Evolutionary conservation across 768 basidiomycete species (phyloP).

Genomic region (Mycena amicta): DNA sequence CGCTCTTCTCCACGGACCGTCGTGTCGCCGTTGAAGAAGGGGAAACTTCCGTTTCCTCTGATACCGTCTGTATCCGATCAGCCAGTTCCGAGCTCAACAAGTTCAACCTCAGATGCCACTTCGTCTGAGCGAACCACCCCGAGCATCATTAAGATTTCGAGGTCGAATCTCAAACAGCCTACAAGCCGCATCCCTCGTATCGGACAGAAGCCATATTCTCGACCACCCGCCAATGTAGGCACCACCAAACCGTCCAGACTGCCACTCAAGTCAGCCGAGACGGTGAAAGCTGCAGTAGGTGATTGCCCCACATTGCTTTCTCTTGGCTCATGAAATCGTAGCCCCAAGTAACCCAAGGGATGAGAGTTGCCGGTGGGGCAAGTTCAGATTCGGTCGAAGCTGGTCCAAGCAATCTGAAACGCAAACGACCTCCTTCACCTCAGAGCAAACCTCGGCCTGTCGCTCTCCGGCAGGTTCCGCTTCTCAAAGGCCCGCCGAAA

Average conservation of each 20-base stretch:
- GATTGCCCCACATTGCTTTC: not conserved
- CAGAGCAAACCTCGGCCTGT: constrained; percentile 13
- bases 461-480: constrained; percentile 15
- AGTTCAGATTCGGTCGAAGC: constrained; percentile 13
- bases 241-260: constrained; percentile 6
- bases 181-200: constrained; percentile 66
- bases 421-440: constrained; percentile 39
- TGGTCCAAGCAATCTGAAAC: constrained; percentile 34
- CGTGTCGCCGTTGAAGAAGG: constrained; percentile 15
- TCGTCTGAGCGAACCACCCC: constrained; percentile 18
- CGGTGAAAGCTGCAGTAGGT: constrained; percentile 8
- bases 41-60: constrained; percentile 21
- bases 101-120: constrained; percentile 1
- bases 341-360: constrained; percentile 3
- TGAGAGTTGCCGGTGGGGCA: constrained; percentile 6
- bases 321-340: not conserved
- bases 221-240: constrained; percentile 30
- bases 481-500: constrained; percentile 13
- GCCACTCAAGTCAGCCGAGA: constrained; percentile 8
- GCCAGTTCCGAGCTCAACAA: constrained; percentile 3
- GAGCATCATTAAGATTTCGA: constrained; percentile 35
- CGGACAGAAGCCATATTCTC: constrained; percentile 58
- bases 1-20: constrained; percentile 12
- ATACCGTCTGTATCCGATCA: constrained; percentile 12
- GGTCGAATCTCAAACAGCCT: constrained; percentile 51